Conservation (phyloP, 2,329 filamentous ascomycete genomes). For the Hymenoscyphus fructigenus region DNA sequence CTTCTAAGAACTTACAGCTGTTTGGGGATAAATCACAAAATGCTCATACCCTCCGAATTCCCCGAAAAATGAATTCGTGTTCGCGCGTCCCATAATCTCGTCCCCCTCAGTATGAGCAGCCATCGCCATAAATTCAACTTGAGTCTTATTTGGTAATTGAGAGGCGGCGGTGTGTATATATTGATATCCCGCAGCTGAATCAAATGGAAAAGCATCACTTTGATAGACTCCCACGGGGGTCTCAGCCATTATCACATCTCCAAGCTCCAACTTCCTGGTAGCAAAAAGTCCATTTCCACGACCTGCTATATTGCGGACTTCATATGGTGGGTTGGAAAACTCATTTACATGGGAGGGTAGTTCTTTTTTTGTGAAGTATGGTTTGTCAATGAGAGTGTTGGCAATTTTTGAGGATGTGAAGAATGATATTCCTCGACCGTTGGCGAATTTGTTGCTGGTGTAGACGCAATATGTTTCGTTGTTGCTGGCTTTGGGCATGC, state of each 20-base stretch:
- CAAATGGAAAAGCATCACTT: background rate
- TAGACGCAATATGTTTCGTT: background rate
- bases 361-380: background rate
- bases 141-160: background rate
- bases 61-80: background rate
- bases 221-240: background rate
- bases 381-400: background rate
- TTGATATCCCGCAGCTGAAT: background rate
- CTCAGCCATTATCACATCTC: background rate
- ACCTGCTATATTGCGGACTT: background rate
- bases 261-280: background rate
- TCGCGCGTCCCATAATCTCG: background rate
- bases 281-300: slow-evolving; percentile 1
- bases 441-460: background rate
- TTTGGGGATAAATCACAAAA: background rate
- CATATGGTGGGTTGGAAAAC: background rate
- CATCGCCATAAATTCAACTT: background rate
- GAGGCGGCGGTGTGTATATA: background rate
- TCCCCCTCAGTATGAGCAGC: background rate
- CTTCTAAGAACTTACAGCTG: background rate
- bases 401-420: background rate
- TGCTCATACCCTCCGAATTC: background rate
- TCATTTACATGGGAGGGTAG: background rate
- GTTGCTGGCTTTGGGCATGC: background rate
- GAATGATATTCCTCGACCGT: background rate